Evolutionary conservation across 2,329 filamentous ascomycete species (phyloP), one percentile per base, ranked within the genome.

Genomic region (Elsinoe ampelina): DNA sequence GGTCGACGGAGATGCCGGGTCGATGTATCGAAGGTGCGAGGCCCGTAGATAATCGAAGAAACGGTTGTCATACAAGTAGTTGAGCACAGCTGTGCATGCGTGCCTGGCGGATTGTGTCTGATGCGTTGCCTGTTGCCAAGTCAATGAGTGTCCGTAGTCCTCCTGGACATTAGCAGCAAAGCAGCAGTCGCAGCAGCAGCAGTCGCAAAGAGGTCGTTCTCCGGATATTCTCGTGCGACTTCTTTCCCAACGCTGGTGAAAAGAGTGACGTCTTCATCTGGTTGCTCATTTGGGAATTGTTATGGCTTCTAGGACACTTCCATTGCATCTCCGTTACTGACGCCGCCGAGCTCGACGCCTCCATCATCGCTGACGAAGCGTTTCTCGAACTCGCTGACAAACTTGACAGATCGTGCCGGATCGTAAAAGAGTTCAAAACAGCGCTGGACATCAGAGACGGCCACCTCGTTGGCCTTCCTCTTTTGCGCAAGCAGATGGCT

Each of bases 371-470:
- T 89, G 70, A 98, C 96, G 62, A 98, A 83, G 39, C 91, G 82
- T 77, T 91, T 92, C 76, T 97, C 93, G 59, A 86, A 95, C 62
- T 95, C 87, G 58, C 80, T 75, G 43, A 98, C 89, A 66, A 97
- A 96, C 68, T 89, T 88, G 65, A 95, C 87, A 71, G 91, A 96
- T 64, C 93, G 81, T 50, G 77, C 77, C 1, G 91, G 86, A 70
- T 98, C 93, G 73, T 92, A 95, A 75, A 98, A 98, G 50, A 98
- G 81, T 67, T 85, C 80, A 78, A 92, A 98, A 73, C 89, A 95
- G 63, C 92, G 83, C 76, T 95, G 87, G 11, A 98, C 91, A 67
- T 98, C 93, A 57, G 89, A 83, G 58, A 95, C 80, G 58, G 80
- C 82, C 48, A 98, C 88, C 66, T 92, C 85, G 71, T 88, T 89